Base-by-base conservation (phyloP, 345 rosid species). In the Euphorbia pulcherrima region DNA sequence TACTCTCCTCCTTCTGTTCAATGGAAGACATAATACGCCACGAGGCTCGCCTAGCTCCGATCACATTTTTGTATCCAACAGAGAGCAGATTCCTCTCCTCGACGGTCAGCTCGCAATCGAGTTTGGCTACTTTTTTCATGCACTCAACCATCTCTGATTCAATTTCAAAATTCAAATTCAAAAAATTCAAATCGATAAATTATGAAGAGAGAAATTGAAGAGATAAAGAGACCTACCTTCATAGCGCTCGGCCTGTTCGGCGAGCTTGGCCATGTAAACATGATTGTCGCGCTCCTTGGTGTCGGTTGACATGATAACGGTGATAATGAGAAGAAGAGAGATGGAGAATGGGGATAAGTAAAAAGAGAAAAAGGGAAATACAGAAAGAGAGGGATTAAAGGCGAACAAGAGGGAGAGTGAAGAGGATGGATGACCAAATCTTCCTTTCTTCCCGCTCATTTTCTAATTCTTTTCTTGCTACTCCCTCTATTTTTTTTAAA, bases 21-120 rank as follows among this genome's bases (percentile, higher is more conserved):
- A 93, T 93, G 0, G 98, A 93, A 50, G 98, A 90, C 98, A 93
- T 90, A 47, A 93, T 93, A 52, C 98, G 83, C 98, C 98, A 92
- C 0, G 98, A 92, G 48, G 98, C 98, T 53, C 98, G 69, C 70
- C 98, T 76, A 9, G 97, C 97, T 7, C 97, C 97, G 14, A 93
- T 93, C 55, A 94, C 99, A 68, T 89, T 89, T 67, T 90, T 94
- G 85, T 94, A 94, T 12, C 97, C 99, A 24, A 94, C 97, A 0
- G 99, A 94, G 5, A 94, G 87, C 10, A 94, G 88, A 78, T 94
- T 94, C 85, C 99, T 87, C 84, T 94, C 99, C 77, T 94, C 99
- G 30, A 91, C 96, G 0, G 95, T 89, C 46, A 94, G 85, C 78
- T 94, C 96, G n/a, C 87, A 81, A 72, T 86, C 83, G 14, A 94